These are phyloP conservation scores for Polytrichum commune DNA, from an alignment of 225 moss, liverwort and hornwort species.

Conservation along the genomic window DNA sequence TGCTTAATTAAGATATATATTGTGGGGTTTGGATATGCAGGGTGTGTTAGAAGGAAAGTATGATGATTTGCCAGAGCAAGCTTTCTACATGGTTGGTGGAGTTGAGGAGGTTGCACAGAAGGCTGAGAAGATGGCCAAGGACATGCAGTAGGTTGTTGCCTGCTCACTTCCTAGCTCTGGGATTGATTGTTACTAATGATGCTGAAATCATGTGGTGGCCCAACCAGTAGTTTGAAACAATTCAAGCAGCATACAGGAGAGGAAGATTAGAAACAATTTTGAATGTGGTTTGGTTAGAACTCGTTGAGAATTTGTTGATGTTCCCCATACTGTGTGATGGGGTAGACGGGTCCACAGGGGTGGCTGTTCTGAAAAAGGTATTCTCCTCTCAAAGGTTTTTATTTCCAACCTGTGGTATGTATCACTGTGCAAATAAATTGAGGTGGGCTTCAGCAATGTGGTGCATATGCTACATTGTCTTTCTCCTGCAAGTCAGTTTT, in stretches of 20 bases:
- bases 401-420: conserved; percentile 26
- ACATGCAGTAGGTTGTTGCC: conserved; percentile 22
- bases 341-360: conserved; percentile 25
- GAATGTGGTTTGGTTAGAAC: conserved; percentile 1
- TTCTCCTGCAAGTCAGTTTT: no score
- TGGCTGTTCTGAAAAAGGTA: conserved; percentile 31
- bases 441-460: conserved; percentile 20
- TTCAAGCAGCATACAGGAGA: not conserved
- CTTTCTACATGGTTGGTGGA: conserved; percentile 97
- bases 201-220: no score
- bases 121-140: conserved; percentile 81
- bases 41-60: conserved; percentile 88
- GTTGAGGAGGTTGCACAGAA: conserved; percentile 87
- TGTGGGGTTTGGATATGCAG: conserved; percentile 27
- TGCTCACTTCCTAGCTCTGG: not conserved
- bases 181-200: no score
- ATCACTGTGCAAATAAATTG: conserved; percentile 42
- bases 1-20: not conserved
- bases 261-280: not conserved
- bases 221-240: not conserved
- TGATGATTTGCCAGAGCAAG: conserved; percentile 81
- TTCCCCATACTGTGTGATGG: conserved; percentile 12
- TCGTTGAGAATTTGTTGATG: conserved; percentile 19
- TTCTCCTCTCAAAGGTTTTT: conserved; percentile 28
- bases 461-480: not conserved